Evolutionary conservation across 805 yeast species (phyloP), one percentile per base, ranked within the genome.

Genomic region (Saccharomycopsis olivae): DNA sequence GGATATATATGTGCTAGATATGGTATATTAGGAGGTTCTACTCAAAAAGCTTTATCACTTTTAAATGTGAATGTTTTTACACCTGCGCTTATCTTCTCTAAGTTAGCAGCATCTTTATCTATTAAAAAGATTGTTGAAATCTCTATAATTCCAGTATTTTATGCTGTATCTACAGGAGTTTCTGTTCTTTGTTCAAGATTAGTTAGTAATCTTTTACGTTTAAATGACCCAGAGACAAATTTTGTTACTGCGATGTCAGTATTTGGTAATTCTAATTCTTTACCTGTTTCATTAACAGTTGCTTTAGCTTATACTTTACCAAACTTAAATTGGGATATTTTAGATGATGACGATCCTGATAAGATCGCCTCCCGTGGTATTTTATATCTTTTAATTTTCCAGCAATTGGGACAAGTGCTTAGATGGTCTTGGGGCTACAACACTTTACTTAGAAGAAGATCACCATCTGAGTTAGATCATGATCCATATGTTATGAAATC

Each of bases 231-330:
- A 11, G 96, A 92, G 60, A 55, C 84, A 3, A 88, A 89, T 61
- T 89, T 85, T 53, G 96, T 92, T 36, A 81, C 94, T 17, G 97
- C 96, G 2, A 92, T 92, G 94, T 86, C 92, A 2, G 95, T 88
- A 4, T 89, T 89, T 61, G 97, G 96, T 39, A 92, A 89, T 61
- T 85, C 95, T 33, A 89, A 89, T 64, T 83, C 95, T 9, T 69
- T 89, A 41, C 97, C 98, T 0, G 97, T 89, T 1, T 86, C 96
- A 0, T 68, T 92, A 49, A 82, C 92, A 1, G 64, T 92, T 41
- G 79, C 94, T 1, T 64, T 82, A 47, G 77, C 88, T 1, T 78
- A 78, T 54, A 77, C 89, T 0, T 62, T 82, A 44, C 94, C 92
- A 2, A 74, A 76, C 47, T 64, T 82, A 44, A 69, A 75, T 36